Evolutionary conservation across 2,329 filamentous ascomycete genomes (phyloP).

Genomic region (Dendrostoma leiphaemia): DNA sequence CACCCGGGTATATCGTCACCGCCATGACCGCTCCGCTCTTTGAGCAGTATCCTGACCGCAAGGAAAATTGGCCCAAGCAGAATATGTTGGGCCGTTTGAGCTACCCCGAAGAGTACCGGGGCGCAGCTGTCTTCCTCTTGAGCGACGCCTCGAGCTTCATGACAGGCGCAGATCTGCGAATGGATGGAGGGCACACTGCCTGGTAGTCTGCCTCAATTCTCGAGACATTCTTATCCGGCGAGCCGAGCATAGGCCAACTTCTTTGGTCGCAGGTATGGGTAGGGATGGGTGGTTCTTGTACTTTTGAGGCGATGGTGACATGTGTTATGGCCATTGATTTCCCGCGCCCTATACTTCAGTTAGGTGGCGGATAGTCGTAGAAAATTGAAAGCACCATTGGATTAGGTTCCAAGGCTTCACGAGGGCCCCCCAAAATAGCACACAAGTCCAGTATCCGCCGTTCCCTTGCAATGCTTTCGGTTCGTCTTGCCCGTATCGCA

Average conservation of each 20-base stretch:
- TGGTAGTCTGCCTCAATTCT: conserved; percentile 43
- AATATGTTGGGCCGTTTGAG: conserved; percentile 79
- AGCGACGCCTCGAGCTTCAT: conserved; percentile 69
- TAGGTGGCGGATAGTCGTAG: too few species aligned
- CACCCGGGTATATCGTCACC: conserved; percentile 76
- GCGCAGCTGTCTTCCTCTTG: conserved; percentile 66
- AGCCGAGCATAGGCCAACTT: neutral
- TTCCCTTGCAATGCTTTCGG: too few species aligned
- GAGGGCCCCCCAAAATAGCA: too few species aligned
- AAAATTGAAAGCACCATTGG: too few species aligned
- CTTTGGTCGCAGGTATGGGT: too few species aligned
- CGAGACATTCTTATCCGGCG: neutral
- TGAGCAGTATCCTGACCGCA: conserved; percentile 67
- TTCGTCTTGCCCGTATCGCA: too few species aligned
- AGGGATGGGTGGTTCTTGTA: too few species aligned
- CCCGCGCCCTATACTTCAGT: too few species aligned
- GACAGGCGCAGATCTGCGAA: conserved; percentile 66
- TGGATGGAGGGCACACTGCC: conserved; percentile 68
- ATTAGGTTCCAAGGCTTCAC: too few species aligned
- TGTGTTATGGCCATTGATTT: too few species aligned
- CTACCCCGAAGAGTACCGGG: conserved; percentile 66
- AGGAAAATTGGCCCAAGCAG: conserved; percentile 70
- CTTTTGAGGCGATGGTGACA: too few species aligned
- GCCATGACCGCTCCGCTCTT: conserved; percentile 84
- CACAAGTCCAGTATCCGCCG: too few species aligned